Conservation (phyloP, 2,329 filamentous ascomycete genomes). For the Phialophora chinensis region DNA sequence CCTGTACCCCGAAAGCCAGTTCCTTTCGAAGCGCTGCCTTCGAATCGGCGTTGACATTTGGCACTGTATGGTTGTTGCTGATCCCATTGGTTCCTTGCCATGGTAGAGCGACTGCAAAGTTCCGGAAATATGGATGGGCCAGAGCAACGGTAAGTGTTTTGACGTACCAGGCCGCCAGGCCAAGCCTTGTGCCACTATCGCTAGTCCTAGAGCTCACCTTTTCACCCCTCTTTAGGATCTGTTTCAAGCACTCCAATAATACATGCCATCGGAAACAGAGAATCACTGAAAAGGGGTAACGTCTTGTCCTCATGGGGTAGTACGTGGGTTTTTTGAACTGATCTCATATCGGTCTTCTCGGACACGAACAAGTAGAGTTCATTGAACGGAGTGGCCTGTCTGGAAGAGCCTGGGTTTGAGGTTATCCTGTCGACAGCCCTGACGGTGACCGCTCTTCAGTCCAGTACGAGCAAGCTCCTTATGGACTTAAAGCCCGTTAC, state of each 20-base stretch:
- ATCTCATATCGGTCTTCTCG: neutral
- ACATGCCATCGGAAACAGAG: too few relatives aligned
- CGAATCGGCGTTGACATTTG: neutral
- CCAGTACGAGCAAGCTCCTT: neutral
- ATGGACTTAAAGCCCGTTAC: neutral
- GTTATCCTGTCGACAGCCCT: neutral
- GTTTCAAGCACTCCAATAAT: neutral
- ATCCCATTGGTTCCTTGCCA: too few relatives aligned
- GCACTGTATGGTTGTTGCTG: neutral
- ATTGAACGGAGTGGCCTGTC: neutral
- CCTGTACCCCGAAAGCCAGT: neutral
- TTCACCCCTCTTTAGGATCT: neutral
- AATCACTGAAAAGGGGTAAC: neutral
- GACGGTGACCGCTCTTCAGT: neutral
- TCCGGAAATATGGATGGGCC: neutral
- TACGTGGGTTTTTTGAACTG: neutral
- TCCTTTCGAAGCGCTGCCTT: neutral
- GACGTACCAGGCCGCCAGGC: neutral
- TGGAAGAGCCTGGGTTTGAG: neutral
- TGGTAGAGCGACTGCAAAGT: neutral
- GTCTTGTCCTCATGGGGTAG: neutral
- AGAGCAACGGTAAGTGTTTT: neutral
- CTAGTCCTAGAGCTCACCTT: neutral
- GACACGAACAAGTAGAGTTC: neutral
- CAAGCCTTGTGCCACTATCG: neutral